Evolutionary conservation across 345 rosid genomes (phyloP).

Genomic region (Punica granatum): DNA sequence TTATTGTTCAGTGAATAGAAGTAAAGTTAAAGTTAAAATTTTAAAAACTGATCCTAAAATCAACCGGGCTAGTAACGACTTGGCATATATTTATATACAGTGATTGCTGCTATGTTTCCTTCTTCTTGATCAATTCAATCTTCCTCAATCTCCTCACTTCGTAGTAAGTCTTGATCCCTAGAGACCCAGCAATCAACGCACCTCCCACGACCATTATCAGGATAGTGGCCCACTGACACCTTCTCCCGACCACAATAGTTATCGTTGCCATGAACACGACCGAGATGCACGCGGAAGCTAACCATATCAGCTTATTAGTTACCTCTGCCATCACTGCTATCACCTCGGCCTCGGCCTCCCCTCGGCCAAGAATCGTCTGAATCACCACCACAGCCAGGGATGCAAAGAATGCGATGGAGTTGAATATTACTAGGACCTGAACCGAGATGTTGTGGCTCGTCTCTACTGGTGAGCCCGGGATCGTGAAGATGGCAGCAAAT

Average conservation of each 20-base stretch:
- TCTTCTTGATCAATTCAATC: constrained; percentile 5
- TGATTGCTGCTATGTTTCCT: background rate
- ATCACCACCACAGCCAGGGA: background rate
- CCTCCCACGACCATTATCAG: background rate
- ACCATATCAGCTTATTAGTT: background rate
- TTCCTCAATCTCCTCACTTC: constrained; percentile 6
- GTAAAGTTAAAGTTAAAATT: no score
- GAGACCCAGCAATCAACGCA: constrained; percentile 1
- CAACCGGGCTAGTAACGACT: background rate
- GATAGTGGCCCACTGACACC: background rate
- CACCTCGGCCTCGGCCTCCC: background rate
- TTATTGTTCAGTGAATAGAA: no score
- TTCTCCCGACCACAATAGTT: background rate
- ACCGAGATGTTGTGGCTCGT: background rate
- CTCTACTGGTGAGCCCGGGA: constrained; percentile 7
- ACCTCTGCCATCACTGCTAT: background rate
- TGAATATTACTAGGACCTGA: constrained; percentile 6
- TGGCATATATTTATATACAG: no score
- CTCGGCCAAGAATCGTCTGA: background rate
- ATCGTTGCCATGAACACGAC: background rate
- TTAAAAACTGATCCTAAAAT: no score
- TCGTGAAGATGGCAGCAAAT: constrained; percentile 24
- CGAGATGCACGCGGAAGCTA: background rate
- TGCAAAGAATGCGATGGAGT: background rate
- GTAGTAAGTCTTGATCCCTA: constrained; percentile 7